These are phyloP conservation scores for Beauveria caledonica DNA, from an alignment of 2,329 filamentous ascomycete genomes.

Conservation along the genomic window DNA sequence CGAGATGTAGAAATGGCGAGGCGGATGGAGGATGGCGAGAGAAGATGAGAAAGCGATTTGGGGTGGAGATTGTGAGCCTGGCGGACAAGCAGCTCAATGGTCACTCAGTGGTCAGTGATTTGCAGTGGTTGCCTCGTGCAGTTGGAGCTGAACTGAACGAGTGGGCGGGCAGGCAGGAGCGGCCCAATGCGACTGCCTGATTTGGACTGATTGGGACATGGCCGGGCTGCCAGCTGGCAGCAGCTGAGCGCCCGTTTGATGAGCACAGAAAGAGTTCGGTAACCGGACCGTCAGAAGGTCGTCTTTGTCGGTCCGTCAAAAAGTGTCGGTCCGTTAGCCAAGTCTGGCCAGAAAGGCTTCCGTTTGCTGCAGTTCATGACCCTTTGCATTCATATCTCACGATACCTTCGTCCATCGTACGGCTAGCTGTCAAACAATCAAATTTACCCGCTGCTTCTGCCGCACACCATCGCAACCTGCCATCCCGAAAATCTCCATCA, in stretches of 20 bases:
- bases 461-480: background rate
- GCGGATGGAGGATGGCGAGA: background rate
- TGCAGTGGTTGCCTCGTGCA: background rate
- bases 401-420: background rate
- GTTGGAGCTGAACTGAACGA: background rate
- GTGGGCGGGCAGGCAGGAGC: background rate
- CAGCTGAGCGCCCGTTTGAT: background rate
- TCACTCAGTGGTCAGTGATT: too few relatives aligned
- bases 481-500: background rate
- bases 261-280: too few relatives aligned
- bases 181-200: conserved; percentile 1
- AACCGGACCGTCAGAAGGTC: too few relatives aligned
- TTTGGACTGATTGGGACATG: conserved; percentile 7
- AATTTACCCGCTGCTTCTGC: background rate
- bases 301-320: too few relatives aligned
- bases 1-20: background rate
- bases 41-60: background rate
- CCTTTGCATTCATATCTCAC: background rate
- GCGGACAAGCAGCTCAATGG: background rate
- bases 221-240: background rate
- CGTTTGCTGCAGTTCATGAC: too few relatives aligned
- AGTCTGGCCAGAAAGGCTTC: too few relatives aligned
- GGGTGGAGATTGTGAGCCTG: conserved; percentile 5
- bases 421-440: too few relatives aligned
- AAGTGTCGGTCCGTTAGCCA: too few relatives aligned